These are phyloP conservation scores for Alternaria sp. DNA, from an alignment of 2,329 filamentous ascomycete genomes.

Conservation along the genomic window DNA sequence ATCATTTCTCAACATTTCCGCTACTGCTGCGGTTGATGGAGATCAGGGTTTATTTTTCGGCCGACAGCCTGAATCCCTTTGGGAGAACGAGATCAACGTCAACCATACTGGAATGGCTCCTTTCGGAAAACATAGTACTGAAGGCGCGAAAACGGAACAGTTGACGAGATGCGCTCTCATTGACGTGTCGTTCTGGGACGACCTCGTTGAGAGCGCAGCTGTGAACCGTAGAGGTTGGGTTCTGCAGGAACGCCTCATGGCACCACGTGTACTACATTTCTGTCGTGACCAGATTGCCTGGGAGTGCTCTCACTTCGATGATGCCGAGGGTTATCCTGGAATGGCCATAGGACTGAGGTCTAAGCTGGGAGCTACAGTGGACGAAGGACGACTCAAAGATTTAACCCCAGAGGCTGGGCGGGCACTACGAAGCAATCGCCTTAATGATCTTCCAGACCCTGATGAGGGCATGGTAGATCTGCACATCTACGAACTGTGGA, in stretches of 20 bases:
- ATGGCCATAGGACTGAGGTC: neutral
- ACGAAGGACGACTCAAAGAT: constrained; percentile 7
- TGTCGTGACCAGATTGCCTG: constrained; percentile 24
- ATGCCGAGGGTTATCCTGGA: constrained; percentile 9
- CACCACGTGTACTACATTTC: constrained; percentile 31
- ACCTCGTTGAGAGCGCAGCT: constrained; percentile 17
- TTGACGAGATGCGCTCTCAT: constrained; percentile 11
- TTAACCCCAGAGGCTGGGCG: neutral
- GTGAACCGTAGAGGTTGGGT: constrained; percentile 34
- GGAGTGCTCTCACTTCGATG: constrained; percentile 24
- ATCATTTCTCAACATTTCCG: constrained; percentile 32
- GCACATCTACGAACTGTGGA: constrained; percentile 19
- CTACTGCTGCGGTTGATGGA: constrained; percentile 23
- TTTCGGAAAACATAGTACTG: neutral
- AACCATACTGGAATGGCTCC: neutral
- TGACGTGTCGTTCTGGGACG: constrained; percentile 17
- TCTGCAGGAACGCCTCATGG: constrained; percentile 29
- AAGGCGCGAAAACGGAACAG: neutral
- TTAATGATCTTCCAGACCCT: neutral
- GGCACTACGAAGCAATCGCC: constrained; percentile 1
- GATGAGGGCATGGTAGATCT: constrained; percentile 7
- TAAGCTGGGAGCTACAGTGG: neutral
- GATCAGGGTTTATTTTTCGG: constrained; percentile 22
- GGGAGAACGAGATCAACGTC: constrained; percentile 20
- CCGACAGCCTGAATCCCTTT: neutral